These are phyloP conservation scores for Botrytis porri DNA, from an alignment of 2,329 filamentous ascomycete genomes.

Conservation along the genomic window DNA sequence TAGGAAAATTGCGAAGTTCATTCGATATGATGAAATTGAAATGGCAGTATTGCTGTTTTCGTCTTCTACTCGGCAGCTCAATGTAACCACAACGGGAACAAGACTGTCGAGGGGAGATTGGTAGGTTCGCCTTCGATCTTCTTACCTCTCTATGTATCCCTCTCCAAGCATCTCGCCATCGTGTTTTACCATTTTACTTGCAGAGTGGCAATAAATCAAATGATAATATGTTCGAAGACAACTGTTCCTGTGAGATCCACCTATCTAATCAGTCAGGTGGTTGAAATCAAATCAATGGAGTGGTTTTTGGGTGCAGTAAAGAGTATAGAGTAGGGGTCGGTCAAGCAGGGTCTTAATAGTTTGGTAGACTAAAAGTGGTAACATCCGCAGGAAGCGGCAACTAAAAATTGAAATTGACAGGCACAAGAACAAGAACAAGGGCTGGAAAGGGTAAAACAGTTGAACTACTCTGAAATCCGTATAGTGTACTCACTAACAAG, in stretches of 20 bases:
- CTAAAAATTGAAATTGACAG: slow-evolving; percentile 18
- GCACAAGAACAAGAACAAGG: background rate
- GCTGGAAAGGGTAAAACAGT: background rate
- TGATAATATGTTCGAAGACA: background rate
- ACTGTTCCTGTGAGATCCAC: background rate
- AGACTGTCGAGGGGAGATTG: background rate
- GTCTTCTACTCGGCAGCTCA: background rate
- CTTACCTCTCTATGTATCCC: background rate
- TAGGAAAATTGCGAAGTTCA: background rate
- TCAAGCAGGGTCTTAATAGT: background rate
- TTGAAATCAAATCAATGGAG: slow-evolving; percentile 2
- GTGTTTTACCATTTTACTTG: background rate
- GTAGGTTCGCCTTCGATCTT: background rate
- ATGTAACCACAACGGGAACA: background rate
- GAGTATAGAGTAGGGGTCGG: background rate
- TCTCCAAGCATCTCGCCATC: background rate
- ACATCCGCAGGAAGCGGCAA: slow-evolving; percentile 20
- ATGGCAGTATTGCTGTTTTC: background rate
- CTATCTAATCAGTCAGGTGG: background rate
- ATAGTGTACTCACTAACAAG: background rate
- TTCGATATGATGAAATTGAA: slow-evolving; percentile 1
- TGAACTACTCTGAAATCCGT: background rate
- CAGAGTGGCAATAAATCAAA: background rate
- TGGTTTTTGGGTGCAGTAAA: background rate
- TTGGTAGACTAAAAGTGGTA: slow-evolving; percentile 9